These are phyloP conservation scores for Pseudogymnoascus sp. DNA, from an alignment of 2,329 filamentous ascomycete species.

Conservation along the genomic window DNA sequence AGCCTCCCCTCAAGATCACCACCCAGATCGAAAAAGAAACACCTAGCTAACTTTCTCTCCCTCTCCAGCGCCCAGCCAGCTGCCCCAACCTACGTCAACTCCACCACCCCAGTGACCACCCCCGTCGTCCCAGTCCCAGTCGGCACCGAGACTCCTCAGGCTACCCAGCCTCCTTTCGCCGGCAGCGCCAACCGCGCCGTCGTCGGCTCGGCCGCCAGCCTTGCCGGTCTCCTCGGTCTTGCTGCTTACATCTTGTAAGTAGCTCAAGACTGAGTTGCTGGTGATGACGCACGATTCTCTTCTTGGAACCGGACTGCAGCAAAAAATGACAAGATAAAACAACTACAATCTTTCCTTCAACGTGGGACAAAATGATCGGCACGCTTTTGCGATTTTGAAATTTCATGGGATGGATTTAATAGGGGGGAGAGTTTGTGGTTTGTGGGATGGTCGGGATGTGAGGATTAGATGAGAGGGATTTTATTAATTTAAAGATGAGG, in stretches of 20 bases:
- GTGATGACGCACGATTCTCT: not conserved
- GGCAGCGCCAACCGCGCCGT: conserved; percentile 51
- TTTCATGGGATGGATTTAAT: not conserved
- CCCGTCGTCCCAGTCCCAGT: conserved; percentile 10
- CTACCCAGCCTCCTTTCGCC: conserved; percentile 36
- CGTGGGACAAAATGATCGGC: not conserved
- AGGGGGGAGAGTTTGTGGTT: not conserved
- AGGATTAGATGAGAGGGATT: not conserved
- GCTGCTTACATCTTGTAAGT: conserved; percentile 40
- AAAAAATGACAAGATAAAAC: not conserved
- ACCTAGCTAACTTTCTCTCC: conserved; percentile 11
- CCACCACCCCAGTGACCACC: conserved; percentile 25
- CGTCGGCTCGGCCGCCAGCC: conserved; percentile 50
- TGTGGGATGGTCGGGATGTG: not conserved
- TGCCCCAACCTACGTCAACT: conserved; percentile 19
- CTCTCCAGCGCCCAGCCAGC: conserved; percentile 12
- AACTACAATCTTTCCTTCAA: not conserved
- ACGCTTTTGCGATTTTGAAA: not conserved
- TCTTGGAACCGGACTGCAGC: not conserved
- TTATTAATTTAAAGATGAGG: not conserved
- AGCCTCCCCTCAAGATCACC: conserved; percentile 17
- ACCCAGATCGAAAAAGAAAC: not conserved
- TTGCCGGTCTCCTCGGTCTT: conserved; percentile 54
- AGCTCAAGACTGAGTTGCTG: not conserved
- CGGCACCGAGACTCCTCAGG: conserved; percentile 20